phyloP scores from a whole-genome alignment of 1,284 basidiomycete species.

The Fomitopsis pinicola region DNA sequence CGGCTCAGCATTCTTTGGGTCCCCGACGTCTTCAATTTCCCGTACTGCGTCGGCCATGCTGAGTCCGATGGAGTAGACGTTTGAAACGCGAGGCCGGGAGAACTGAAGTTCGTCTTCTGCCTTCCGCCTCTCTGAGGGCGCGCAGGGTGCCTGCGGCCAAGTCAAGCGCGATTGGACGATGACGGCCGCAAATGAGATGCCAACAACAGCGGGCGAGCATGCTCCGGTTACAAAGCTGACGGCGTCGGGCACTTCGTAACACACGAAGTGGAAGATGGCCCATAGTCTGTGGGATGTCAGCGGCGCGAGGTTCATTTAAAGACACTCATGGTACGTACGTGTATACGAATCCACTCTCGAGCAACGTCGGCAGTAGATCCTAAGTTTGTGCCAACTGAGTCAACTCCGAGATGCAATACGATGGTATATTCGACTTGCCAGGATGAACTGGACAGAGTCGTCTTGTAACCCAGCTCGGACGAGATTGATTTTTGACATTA shows the following conservation, averaged over 20 bases:
- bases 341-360: neutral
- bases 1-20: neutral
- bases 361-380: neutral
- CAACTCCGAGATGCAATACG: no score
- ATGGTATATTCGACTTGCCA: no score
- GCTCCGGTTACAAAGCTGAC: neutral
- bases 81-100: neutral
- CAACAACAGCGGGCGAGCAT: neutral
- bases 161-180: neutral
- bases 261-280: neutral
- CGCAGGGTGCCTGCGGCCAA: neutral
- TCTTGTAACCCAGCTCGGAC: no score
- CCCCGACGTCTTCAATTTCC: neutral
- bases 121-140: neutral
- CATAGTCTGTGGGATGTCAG: neutral
- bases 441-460: no score
- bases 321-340: neutral
- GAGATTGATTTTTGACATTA: no score
- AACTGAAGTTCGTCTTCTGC: neutral
- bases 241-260: neutral
- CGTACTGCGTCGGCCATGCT: neutral
- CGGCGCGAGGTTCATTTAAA: neutral
- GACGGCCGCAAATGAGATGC: neutral
- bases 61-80: neutral
- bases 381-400: neutral